phyloP scores from a whole-genome alignment of 257 asterid genomes.

The Fraxinus excelsior region DNA sequence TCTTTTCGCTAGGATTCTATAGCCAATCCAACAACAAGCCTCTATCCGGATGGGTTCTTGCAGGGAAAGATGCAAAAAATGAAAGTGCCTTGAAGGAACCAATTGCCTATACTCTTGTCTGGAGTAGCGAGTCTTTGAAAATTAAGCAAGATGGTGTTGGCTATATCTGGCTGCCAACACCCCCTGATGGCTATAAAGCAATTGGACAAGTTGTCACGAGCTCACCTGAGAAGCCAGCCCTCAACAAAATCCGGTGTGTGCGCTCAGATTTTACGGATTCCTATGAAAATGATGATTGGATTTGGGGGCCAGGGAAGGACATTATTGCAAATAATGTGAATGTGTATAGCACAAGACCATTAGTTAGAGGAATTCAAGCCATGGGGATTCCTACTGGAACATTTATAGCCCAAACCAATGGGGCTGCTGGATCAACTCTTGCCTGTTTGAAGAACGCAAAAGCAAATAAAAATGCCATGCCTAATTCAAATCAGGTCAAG shows the following conservation, averaged over 20 bases:
- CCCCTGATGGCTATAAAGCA: constrained; percentile 56
- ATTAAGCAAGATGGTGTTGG: constrained; percentile 46
- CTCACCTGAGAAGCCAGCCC: constrained; percentile 49
- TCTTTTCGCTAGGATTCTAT: constrained; percentile 68
- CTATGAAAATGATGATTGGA: constrained; percentile 38
- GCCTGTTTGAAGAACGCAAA: constrained; percentile 55
- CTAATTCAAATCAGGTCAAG: constrained; percentile 53
- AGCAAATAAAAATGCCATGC: constrained; percentile 47
- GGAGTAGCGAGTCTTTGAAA: constrained; percentile 49
- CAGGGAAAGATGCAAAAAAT: constrained; percentile 47
- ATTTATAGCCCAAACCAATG: constrained; percentile 44
- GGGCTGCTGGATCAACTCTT: constrained; percentile 19
- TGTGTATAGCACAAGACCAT: constrained; percentile 50
- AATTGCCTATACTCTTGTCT: constrained; percentile 54
- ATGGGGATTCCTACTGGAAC: constrained; percentile 58
- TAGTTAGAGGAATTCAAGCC: constrained; percentile 45
- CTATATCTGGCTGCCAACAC: constrained; percentile 57
- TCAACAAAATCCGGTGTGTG: constrained; percentile 47
- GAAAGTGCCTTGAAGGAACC: constrained; percentile 47
- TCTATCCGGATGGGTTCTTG: constrained; percentile 68
- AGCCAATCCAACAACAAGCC: constrained; percentile 68
- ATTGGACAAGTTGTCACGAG: constrained; percentile 52
- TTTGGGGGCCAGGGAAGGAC: constrained; percentile 51
- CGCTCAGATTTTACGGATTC: constrained; percentile 44
- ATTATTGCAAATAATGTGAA: background rate